A percentile compares a stretch with the other conserved stretches of the same genome.
Evolutionary conservation across 352 stramenopile species (phyloP).

Genomic region (Elongisporangium undulatum): DNA sequence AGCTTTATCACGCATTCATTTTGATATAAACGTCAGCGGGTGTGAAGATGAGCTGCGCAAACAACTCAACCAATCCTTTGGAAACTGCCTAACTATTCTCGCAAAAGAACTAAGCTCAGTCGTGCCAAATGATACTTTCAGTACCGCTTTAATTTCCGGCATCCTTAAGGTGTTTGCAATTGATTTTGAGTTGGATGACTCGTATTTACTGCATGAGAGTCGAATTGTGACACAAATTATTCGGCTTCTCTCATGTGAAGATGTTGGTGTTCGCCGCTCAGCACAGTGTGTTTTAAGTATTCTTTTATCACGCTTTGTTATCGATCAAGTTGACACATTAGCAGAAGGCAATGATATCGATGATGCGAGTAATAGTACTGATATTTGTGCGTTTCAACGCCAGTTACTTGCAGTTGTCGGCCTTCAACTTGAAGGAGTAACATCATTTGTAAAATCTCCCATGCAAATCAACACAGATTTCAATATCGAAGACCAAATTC

Average conservation of each 20-base stretch:
- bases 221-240: conserved; percentile 50
- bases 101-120: conserved; percentile 19
- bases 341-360: conserved; percentile 8
- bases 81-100: conserved; percentile 32
- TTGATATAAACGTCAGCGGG: conserved; percentile 43
- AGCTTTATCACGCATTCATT: conserved; percentile 37
- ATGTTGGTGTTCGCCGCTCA: conserved; percentile 33
- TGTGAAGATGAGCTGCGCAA: conserved; percentile 44
- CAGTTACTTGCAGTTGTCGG: conserved; percentile 65
- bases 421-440: conserved; percentile 52
- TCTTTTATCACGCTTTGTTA: conserved; percentile 62
- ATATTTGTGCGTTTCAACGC: conserved; percentile 53
- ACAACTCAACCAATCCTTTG: conserved; percentile 45
- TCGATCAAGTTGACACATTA: conserved; percentile 16
- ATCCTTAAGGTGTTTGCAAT: conserved; percentile 54
- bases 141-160: conserved; percentile 28
- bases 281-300: conserved; percentile 55
- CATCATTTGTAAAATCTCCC: conserved; percentile 17
- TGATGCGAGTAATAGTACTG: conserved; percentile 14
- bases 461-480: conserved; percentile 4
- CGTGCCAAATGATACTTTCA: conserved; percentile 12
- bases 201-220: conserved; percentile 66
- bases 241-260: conserved; percentile 39
- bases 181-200: conserved; percentile 76
- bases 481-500: background rate